Evolutionary conservation across 345 rosid species (phyloP), one percentile per base, ranked within the genome.

Genomic region (Populus pruinosa): DNA sequence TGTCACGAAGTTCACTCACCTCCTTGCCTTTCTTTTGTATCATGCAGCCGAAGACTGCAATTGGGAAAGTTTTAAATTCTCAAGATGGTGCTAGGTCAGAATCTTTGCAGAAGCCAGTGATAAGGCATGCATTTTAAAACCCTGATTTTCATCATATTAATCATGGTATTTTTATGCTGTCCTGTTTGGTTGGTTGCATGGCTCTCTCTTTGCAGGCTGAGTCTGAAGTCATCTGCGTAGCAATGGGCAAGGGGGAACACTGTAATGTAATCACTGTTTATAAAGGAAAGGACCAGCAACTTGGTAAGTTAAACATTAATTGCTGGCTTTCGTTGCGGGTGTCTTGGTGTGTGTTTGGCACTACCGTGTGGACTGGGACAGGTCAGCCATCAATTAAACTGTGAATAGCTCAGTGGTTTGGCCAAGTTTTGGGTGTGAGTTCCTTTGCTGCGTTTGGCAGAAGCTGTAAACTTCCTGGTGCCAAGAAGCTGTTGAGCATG

Each of bases 1-100:
- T 55, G 25, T 47, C 41, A 18, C 29, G 67, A 71, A 61, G 39
- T 81, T 86, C 76, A 86, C 80, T 74, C 61, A 31, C 59, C 31
- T 36, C 69, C 73, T 70, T 65, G 0, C 61, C 78, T 65, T 71
- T 82, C 35, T 67, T 29, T 79, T 80, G 53, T 81, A 47, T 73
- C 81, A 69, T 67, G 21, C 78, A 88, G 91, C 80, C 84, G 55
- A 85, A 78, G 75, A 64, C 79, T 38, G 75, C 80, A 49, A 84
- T 83, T 17, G 86, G 81, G 77, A 88, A 84, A 77, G 79, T 77
- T 70, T 87, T 82, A 76, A 83, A 78, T 33, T 62, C 86, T 25
- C 81, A 82, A 81, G 93, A 85, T 75, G 89, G 87, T 83, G 88
- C 81, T 82, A 87, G 91, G 92, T 90, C 90, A 88, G 94, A 86